phyloP scores from a whole-genome alignment of 2,329 filamentous ascomycete genomes.

The Sordariomycetes sp. region DNA sequence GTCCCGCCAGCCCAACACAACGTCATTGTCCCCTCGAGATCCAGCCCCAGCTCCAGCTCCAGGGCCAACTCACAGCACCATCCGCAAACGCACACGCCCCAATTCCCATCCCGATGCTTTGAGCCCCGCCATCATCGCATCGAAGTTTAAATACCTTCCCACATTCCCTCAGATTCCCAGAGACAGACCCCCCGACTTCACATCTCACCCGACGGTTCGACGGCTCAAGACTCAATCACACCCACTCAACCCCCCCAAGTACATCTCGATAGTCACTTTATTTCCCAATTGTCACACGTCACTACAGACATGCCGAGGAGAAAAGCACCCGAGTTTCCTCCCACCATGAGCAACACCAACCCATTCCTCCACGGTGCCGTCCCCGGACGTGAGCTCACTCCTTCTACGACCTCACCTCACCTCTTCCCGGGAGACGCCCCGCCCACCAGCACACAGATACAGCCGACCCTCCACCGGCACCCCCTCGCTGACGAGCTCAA shows the following conservation, averaged over 20 bases:
- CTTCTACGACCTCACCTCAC: background rate
- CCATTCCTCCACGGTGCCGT: background rate
- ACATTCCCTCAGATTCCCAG: too few relatives aligned
- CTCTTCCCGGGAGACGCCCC: background rate
- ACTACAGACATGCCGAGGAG: background rate
- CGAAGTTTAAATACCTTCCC: too few relatives aligned
- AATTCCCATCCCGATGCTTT: too few relatives aligned
- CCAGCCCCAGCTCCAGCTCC: too few relatives aligned
- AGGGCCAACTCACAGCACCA: too few relatives aligned
- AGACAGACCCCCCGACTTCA: too few relatives aligned
- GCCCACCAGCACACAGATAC: background rate
- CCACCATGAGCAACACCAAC: background rate
- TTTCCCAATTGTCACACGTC: background rate
- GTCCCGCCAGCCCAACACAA: too few relatives aligned
- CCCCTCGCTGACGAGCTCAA: background rate
- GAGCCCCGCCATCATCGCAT: too few relatives aligned
- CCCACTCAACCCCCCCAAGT: background rate
- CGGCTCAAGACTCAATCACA: too few relatives aligned
- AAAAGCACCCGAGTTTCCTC: background rate
- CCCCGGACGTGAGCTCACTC: background rate
- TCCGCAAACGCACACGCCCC: too few relatives aligned
- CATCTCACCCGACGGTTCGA: too few relatives aligned
- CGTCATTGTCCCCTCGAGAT: too few relatives aligned
- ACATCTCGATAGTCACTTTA: background rate
- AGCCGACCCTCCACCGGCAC: background rate